These are phyloP conservation scores for Hebeloma cylindrosporum DNA, from an alignment of 768 basidiomycete genomes.

Conservation along the genomic window DNA sequence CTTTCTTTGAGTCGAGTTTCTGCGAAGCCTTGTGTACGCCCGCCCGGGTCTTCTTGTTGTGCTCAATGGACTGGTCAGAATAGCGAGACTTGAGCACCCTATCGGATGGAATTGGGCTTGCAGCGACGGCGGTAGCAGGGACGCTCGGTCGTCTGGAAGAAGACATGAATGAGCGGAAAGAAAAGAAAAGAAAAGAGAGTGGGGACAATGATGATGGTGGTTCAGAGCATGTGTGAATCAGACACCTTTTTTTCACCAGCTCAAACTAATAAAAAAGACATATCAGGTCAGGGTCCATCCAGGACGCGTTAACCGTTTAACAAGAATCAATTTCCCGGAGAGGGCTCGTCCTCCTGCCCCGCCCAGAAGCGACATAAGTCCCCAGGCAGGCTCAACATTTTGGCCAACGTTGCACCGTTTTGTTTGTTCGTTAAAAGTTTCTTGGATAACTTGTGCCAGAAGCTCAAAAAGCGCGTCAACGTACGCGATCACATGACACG, in stretches of 20 bases:
- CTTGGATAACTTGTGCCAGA: too few relatives aligned
- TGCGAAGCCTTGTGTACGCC: constrained; percentile 26
- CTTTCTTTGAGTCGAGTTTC: constrained; percentile 37
- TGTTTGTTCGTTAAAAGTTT: too few relatives aligned
- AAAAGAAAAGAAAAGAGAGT: constrained; percentile 18
- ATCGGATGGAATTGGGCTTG: constrained; percentile 38
- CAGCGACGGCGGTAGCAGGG: constrained; percentile 37
- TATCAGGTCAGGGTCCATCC: constrained; percentile 21
- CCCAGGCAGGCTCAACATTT: too few relatives aligned
- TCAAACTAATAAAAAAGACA: constrained; percentile 13
- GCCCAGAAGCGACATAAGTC: too few relatives aligned
- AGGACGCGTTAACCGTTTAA: too few relatives aligned
- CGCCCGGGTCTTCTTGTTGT: constrained; percentile 31
- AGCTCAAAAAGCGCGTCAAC: too few relatives aligned
- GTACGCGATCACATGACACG: constrained; percentile 2
- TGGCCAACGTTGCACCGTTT: too few relatives aligned
- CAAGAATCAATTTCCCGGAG: too few relatives aligned
- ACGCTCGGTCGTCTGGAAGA: constrained; percentile 30
- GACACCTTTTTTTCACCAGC: constrained; percentile 10
- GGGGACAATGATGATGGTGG: constrained; percentile 16
- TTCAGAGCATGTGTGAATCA: constrained; percentile 18
- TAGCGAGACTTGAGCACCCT: constrained; percentile 47
- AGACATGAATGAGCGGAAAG: constrained; percentile 20
- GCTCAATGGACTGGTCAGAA: constrained; percentile 48
- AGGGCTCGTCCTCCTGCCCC: too few relatives aligned